phyloP scores from a whole-genome alignment of 306 rosid species.

The Gastrolobium bilobum region DNA sequence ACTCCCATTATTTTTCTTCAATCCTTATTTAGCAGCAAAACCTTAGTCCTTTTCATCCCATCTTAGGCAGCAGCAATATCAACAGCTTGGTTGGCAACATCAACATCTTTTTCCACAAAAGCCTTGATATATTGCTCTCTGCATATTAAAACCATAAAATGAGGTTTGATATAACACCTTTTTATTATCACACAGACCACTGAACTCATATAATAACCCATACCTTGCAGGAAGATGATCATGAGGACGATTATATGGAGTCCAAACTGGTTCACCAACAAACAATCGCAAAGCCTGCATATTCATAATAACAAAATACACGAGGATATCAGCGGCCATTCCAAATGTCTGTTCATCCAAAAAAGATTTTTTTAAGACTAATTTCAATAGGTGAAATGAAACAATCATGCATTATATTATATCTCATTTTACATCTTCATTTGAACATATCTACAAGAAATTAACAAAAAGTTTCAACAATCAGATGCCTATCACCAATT shows the following conservation, averaged over 20 bases:
- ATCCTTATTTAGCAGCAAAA: conserved; percentile 27
- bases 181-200: conserved; percentile 6
- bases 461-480: conserved; percentile 22
- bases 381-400: not conserved
- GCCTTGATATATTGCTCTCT: conserved; percentile 80
- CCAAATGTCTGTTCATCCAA: no score
- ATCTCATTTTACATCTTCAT: conserved; percentile 27
- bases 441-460: conserved; percentile 20
- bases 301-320: conserved; percentile 22
- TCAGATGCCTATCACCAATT: not conserved
- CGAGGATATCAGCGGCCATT: no score
- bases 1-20: conserved; percentile 24
- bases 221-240: conserved; percentile 98
- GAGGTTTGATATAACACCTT: conserved; percentile 33
- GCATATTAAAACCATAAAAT: conserved; percentile 49
- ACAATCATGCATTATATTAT: not conserved
- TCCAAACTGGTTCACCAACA: conserved; percentile 97
- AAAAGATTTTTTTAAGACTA: no score
- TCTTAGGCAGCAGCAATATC: conserved; percentile 71
- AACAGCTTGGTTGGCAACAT: conserved; percentile 63
- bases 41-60: conserved; percentile 28
- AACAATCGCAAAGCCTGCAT: conserved; percentile 94
- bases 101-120: conserved; percentile 63
- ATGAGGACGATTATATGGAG: conserved; percentile 96
- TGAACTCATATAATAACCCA: conserved; percentile 23